phyloP scores from a whole-genome alignment of 306 rosid species.

The Acacia confusa region DNA sequence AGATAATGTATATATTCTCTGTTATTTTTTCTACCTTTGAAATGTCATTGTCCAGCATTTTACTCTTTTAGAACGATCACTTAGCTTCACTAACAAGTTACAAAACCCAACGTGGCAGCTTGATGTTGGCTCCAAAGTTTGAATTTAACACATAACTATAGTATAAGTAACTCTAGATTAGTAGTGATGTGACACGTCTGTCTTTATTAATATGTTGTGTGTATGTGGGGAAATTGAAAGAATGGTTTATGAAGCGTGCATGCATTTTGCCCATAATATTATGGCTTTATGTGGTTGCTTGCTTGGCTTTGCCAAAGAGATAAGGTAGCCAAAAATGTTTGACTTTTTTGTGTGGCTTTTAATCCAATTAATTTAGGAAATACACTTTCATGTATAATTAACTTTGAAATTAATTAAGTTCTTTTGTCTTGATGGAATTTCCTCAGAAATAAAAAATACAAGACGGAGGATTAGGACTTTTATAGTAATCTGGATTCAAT shows the following conservation, averaged over 20 bases:
- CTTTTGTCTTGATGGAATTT: not conserved
- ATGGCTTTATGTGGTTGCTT: constrained; percentile 29
- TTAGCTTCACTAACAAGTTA: not conserved
- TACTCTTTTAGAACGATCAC: not conserved
- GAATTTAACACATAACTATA: not conserved
- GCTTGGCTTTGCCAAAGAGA: constrained; percentile 29
- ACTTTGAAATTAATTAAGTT: not conserved
- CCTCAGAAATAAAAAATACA: too few relatives aligned
- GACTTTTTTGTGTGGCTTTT: not conserved
- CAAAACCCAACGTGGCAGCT: constrained; percentile 19
- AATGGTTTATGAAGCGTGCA: not conserved
- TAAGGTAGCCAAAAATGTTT: constrained; percentile 28
- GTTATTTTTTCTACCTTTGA: not conserved
- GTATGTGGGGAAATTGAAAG: not conserved
- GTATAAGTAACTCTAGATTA: not conserved
- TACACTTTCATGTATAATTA: not conserved
- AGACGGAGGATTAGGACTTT: too few relatives aligned
- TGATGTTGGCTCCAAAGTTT: constrained; percentile 7
- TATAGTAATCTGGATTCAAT: not conserved
- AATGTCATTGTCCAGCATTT: not conserved
- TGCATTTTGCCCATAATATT: constrained; percentile 4
- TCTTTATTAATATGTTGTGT: constrained; percentile 15
- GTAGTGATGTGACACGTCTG: not conserved
- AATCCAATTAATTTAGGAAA: not conserved
- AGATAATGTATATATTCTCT: not conserved